Base-by-base conservation (phyloP, 1,284 basidiomycete genomes). In the Melampsora larici-populina region DNA sequence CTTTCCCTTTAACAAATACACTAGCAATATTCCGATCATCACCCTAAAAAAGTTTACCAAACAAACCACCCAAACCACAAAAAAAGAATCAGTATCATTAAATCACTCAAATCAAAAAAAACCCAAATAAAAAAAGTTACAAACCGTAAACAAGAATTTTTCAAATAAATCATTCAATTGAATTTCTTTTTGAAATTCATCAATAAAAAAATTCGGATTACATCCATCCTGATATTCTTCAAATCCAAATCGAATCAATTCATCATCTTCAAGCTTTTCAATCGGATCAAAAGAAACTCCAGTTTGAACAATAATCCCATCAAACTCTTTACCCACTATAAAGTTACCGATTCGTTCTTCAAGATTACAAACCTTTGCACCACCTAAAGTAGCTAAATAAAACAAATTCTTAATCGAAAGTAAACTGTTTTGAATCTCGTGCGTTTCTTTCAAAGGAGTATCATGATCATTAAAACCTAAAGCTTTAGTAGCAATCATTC, bases 371-470 rank as follows among this genome's bases (percentile, higher is more conserved):
- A 98, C 89, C 46, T 89, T 86, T 0, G 96, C 96, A 0, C 96
- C 96, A 58, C 96, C 95, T 36, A 92, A 86, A 2, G 95, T 99
- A 11, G 96, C 94, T 65, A 98, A 89, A 85, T 93, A 91, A 80
- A 97, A 87, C 65, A 97, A 86, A 0, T 92, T 90, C 8, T 92
- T 86, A 55, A 94, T 86, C 7, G 89, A 86, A 17, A 97, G 87
- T 70, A 90, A 90, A 24, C 87, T 86, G 80, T 31, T 51, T 33
- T 48, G 46, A 70, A 43, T 17, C 62, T 79, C 75, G 18, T 40
- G n/a, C n/a, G n/a, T n/a, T n/a, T n/a, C n/a, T n/a, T n/a, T n/a
- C n/a, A n/a, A n/a, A n/a, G n/a, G n/a, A 70, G 40, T 17, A 9
- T 0, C 36, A 36, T 36, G 36, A 36, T 36, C 7, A 17, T 87